Conservation (phyloP, 2,329 filamentous ascomycete genomes). For the Penicillium sp. region DNA sequence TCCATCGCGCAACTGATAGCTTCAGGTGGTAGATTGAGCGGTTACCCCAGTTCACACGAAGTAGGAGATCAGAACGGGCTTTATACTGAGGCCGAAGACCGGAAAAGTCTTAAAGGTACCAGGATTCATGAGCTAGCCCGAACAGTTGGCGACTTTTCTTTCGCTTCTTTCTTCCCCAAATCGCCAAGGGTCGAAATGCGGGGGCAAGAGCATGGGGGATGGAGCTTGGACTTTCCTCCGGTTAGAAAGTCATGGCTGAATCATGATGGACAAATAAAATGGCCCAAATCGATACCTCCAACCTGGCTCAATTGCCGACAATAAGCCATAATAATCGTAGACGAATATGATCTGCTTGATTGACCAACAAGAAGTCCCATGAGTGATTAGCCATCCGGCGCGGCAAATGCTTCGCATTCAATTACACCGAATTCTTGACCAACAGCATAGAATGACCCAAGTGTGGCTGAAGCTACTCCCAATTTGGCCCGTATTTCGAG, state of each 20-base stretch:
- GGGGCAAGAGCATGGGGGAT: conserved; percentile 2
- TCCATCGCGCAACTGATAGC: neutral
- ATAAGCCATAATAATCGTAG: neutral
- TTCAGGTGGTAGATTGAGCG: neutral
- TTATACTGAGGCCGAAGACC: neutral
- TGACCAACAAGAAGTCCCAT: neutral
- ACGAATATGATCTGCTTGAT: neutral
- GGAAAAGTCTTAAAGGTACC: too few species aligned
- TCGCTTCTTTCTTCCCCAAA: conserved; percentile 3
- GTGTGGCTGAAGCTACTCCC: neutral
- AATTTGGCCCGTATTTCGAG: neutral
- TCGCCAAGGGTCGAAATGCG: neutral
- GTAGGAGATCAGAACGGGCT: neutral
- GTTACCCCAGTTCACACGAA: neutral
- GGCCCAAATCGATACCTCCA: neutral
- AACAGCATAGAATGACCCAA: neutral
- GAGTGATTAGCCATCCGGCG: neutral
- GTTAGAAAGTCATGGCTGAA: neutral
- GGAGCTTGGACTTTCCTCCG: neutral
- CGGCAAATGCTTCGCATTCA: conserved; percentile 18
- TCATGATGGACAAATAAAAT: neutral
- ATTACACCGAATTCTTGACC: conserved; percentile 12
- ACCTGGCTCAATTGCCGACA: neutral
- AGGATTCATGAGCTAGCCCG: neutral
- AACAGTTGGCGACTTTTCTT: neutral